Evolutionary conservation across 2,329 filamentous ascomycete genomes (phyloP), one percentile per base, ranked within the genome.

Genomic region (Pseudogymnoascus pannorum): DNA sequence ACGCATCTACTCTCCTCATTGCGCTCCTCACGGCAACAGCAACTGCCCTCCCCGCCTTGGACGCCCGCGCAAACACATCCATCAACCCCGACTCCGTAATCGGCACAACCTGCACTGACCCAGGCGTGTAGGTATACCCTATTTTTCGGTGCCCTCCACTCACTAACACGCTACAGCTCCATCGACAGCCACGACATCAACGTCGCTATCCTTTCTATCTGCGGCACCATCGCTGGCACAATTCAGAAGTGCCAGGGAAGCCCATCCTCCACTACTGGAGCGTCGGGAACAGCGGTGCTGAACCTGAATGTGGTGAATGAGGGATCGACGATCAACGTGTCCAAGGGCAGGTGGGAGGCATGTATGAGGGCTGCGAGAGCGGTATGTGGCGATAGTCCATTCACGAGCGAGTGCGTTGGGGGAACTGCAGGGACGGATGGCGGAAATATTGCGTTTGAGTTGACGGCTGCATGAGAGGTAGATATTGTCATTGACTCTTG

Each of bases 281-380:
- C 73, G 54, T 76, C 74, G 5, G 79, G 79, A 8, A 79, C 75
- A 8, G 80, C 78, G 6, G 69, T 75, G 62, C 83, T 84, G 70
- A 73, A 69, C 2, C 73, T 84, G 14, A 74, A 71, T 24, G 74
- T 78, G 1, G 72, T 74, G 14, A 71, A 71, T 1, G 61, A 67
- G 1, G 80, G 78, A 8, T 75, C 77, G 20, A 79, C 76, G 14
- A 82, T 84, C 70, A 79, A 78, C 71, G 75, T 84, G 63, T 76
- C 75, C 54, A 83, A 82, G 72, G 75, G 75, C 18, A 72, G 76
- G 22, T 82, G 81, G 80, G 78, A 83, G 70, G 73, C 76, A 58
- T 84, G 81, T 68, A 76, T 83, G 59, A 75, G 78, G 40, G 81
- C 81, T 14, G 81, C 81, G 1, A 58, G 62, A 20, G 68, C 68